phyloP scores from a whole-genome alignment of 2,329 filamentous ascomycete species.

The Geoglossum cookeanum region DNA sequence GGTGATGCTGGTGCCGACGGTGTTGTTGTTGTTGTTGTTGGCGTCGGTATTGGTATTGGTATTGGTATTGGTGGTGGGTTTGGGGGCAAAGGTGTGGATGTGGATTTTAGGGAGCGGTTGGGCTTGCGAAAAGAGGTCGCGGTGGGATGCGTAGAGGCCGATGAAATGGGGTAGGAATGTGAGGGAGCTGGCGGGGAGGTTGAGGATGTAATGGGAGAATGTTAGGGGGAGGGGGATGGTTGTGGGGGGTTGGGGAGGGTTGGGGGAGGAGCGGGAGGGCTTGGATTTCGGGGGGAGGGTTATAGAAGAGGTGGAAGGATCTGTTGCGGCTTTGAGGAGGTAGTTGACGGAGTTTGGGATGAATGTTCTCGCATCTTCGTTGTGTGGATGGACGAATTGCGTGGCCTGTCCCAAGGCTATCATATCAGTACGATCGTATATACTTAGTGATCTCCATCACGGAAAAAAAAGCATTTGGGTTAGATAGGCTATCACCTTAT shows the following conservation, averaged over 20 bases:
- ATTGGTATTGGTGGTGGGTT: conserved; percentile 37
- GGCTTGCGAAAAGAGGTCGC: conserved; percentile 39
- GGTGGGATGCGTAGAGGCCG: conserved; percentile 58
- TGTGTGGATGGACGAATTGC: conserved; percentile 58
- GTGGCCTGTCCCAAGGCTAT: conserved; percentile 25
- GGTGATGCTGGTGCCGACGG: too few relatives aligned
- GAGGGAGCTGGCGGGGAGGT: conserved; percentile 77
- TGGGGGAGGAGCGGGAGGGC: conserved; percentile 5
- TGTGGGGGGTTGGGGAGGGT: neutral
- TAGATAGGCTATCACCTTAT: conserved; percentile 42
- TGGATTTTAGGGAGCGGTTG: conserved; percentile 63
- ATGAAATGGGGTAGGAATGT: conserved; percentile 63
- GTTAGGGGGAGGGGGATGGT: conserved; percentile 40
- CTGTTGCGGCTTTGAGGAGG: conserved; percentile 22
- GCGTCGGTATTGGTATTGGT: too few relatives aligned
- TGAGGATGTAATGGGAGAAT: conserved; percentile 95
- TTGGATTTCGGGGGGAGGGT: conserved; percentile 31
- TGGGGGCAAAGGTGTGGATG: conserved; percentile 83
- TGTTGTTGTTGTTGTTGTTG: too few relatives aligned
- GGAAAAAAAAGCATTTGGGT: neutral
- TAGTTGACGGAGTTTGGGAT: conserved; percentile 49
- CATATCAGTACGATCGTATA: conserved; percentile 6
- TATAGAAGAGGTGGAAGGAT: conserved; percentile 32
- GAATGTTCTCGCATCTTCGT: conserved; percentile 64
- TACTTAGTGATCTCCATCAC: too few relatives aligned